Evolutionary conservation across 176 grass and related monocot species (phyloP).

Genomic region (Musa troglodytarum): DNA sequence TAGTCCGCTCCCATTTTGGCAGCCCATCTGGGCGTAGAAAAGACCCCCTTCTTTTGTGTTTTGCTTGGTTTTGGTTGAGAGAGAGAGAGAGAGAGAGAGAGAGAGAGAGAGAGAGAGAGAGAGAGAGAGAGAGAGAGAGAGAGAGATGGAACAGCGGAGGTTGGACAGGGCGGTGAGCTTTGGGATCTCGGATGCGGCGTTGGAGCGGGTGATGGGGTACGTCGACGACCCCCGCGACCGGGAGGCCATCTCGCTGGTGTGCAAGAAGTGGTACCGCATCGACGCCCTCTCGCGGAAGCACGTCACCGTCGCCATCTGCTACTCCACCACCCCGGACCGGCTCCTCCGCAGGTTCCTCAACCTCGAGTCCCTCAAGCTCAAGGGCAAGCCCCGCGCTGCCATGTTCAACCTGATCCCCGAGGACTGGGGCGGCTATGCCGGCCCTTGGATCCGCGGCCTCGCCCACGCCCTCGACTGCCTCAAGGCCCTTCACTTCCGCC

Average conservation of each 20-base stretch:
- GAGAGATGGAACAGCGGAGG: no score
- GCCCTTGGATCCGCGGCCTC: constrained; percentile 53
- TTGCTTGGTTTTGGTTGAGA: no score
- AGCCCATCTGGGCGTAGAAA: no score
- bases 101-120: no score
- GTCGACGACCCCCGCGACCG: constrained; percentile 53
- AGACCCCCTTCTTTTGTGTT: no score
- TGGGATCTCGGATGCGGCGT: constrained; percentile 36
- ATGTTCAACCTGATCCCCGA: constrained; percentile 77
- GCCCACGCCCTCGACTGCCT: constrained; percentile 59
- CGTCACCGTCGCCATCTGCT: constrained; percentile 65
- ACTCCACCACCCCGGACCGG: constrained; percentile 37
- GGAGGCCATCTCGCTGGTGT: constrained; percentile 48
- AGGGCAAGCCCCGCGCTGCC: constrained; percentile 57
- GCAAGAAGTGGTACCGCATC: constrained; percentile 59
- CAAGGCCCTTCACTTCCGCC: constrained; percentile 68
- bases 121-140: no score
- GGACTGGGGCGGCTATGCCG: constrained; percentile 56
- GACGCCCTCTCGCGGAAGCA: constrained; percentile 66
- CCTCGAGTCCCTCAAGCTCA: constrained; percentile 61
- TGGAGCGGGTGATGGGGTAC: constrained; percentile 54
- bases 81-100: no score
- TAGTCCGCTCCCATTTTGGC: no score
- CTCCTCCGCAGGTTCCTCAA: constrained; percentile 43
- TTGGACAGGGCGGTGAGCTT: no score